Percentiles rank a stretch among this genome's conserved stretches.
Conservation (phyloP, 2,329 filamentous ascomycete species). For the Metarhizium humberi region DNA sequence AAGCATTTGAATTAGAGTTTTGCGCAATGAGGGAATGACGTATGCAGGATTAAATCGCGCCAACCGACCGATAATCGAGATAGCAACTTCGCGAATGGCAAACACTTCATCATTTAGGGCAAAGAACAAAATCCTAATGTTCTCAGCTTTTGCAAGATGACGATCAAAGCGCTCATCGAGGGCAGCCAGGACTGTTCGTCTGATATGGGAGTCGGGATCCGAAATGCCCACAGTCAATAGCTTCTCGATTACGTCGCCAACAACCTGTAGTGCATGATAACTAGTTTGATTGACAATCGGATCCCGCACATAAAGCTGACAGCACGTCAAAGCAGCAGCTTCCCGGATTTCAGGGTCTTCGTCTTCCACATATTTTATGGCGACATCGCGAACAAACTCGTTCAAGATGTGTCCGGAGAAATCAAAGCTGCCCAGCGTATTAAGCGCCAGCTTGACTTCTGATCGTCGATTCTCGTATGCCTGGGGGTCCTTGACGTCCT, state of each 20-base stretch:
- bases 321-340: constrained; percentile 91
- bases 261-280: constrained; percentile 91
- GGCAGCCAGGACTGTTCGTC: constrained; percentile 77
- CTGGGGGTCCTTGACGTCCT: constrained; percentile 76
- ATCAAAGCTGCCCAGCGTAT: constrained; percentile 96
- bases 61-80: constrained; percentile 90
- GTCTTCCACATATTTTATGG: constrained; percentile 95
- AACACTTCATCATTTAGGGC: constrained; percentile 95
- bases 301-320: constrained; percentile 92
- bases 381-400: constrained; percentile 96
- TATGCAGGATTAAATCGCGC: constrained; percentile 92
- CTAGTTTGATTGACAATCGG: constrained; percentile 98
- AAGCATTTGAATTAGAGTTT: constrained; percentile 89
- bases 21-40: constrained; percentile 89
- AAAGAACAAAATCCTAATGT: constrained; percentile 90
- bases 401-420: constrained; percentile 90
- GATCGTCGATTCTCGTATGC: constrained; percentile 73
- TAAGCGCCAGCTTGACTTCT: constrained; percentile 86
- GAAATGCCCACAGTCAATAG: constrained; percentile 90
- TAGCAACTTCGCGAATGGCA: constrained; percentile 83
- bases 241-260: constrained; percentile 96
- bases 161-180: constrained; percentile 91
- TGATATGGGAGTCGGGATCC: constrained; percentile 81
- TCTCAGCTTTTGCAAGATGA: constrained; percentile 94
- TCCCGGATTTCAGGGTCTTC: constrained; percentile 90